Conservation (phyloP, 2,329 filamentous ascomycete genomes). For the Anthostomella pinea region DNA sequence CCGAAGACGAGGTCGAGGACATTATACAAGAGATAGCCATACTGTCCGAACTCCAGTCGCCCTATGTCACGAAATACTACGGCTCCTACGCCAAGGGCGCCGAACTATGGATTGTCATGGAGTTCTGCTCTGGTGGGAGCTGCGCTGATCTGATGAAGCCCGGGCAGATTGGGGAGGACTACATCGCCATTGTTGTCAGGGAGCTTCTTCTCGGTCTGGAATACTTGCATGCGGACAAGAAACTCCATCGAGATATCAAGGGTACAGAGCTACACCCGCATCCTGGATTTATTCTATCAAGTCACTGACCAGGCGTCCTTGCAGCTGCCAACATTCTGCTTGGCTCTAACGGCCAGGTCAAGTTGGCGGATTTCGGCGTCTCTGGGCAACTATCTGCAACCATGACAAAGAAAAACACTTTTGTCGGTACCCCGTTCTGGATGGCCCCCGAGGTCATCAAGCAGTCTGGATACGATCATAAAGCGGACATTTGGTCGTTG, state of each 20-base stretch:
- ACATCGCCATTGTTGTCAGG: constrained; percentile 91
- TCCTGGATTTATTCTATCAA: neutral
- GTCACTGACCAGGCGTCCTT: constrained; percentile 17
- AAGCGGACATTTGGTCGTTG: constrained; percentile 96
- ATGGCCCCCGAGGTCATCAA: constrained; percentile 99
- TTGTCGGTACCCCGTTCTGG: constrained; percentile 98
- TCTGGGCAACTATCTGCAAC: constrained; percentile 94
- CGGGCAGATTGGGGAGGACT: constrained; percentile 85
- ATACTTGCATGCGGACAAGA: constrained; percentile 93
- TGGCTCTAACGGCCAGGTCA: constrained; percentile 88
- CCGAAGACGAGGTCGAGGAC: constrained; percentile 98
- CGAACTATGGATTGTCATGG: constrained; percentile 99
- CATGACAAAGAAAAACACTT: constrained; percentile 99
- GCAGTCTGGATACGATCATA: constrained; percentile 96
- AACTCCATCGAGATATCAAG: constrained; percentile 95
- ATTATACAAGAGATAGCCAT: constrained; percentile 99
- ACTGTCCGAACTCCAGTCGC: constrained; percentile 90
- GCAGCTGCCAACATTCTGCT: constrained; percentile 89
- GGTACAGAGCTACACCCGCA: constrained; percentile 45
- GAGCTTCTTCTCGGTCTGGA: constrained; percentile 88
- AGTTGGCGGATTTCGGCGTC: constrained; percentile 94
- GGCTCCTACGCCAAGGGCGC: constrained; percentile 95
- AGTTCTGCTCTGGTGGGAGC: constrained; percentile 95
- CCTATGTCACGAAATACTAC: constrained; percentile 96
- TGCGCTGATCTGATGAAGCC: constrained; percentile 96